Evolutionary conservation across 2,329 filamentous ascomycete genomes (phyloP).

Genomic region (Pseudogymnoascus sp.): DNA sequence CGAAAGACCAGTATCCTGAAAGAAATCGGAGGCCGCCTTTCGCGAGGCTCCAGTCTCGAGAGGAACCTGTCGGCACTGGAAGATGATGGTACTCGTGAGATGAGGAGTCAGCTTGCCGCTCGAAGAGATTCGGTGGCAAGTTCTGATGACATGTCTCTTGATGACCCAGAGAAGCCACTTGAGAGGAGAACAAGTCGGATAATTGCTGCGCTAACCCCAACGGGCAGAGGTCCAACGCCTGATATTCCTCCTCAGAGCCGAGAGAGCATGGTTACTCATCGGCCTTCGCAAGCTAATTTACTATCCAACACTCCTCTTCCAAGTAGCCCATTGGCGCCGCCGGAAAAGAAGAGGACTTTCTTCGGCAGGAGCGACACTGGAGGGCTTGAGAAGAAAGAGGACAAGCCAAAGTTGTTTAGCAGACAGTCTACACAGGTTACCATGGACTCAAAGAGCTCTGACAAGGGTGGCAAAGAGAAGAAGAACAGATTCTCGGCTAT

Average conservation of each 20-base stretch:
- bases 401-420: slow-evolving; percentile 24
- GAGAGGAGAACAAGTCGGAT: background rate
- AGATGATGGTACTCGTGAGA: background rate
- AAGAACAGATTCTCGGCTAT: slow-evolving; percentile 41
- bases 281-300: slow-evolving; percentile 24
- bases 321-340: slow-evolving; percentile 16
- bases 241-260: slow-evolving; percentile 23
- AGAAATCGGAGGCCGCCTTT: slow-evolving; percentile 40
- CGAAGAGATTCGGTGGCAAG: background rate
- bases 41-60: slow-evolving; percentile 17
- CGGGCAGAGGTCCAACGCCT: slow-evolving; percentile 19
- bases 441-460: slow-evolving; percentile 12
- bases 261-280: slow-evolving; percentile 26
- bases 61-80: slow-evolving; percentile 13
- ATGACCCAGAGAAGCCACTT: background rate
- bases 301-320: slow-evolving; percentile 14
- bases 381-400: background rate
- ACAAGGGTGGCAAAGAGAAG: slow-evolving; percentile 18
- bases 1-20: slow-evolving; percentile 41
- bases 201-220: slow-evolving; percentile 18
- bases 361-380: slow-evolving; percentile 23
- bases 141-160: background rate
- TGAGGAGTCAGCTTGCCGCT: background rate
- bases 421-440: slow-evolving; percentile 12
- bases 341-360: slow-evolving; percentile 35